phyloP scores from a whole-genome alignment of 2,329 filamentous ascomycete genomes.

The Dryadomyces quercus-mongolicae region DNA sequence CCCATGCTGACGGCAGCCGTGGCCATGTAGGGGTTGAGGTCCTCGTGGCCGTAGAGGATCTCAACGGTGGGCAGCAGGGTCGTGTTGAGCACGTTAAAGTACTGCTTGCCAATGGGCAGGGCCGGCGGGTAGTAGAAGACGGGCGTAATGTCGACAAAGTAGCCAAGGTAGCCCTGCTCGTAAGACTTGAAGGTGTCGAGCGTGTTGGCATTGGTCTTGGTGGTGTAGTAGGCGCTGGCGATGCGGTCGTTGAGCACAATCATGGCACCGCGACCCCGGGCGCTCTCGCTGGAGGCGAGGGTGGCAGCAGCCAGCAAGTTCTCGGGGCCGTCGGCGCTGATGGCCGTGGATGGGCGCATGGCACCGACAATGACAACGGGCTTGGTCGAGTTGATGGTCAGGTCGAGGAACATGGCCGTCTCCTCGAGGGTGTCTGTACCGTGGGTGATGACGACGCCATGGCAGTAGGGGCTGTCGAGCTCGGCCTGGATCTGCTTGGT shows the following conservation, averaged over 20 bases:
- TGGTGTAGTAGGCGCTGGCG: constrained; percentile 42
- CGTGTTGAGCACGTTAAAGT: constrained; percentile 26
- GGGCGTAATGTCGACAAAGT: constrained; percentile 44
- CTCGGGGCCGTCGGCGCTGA: constrained; percentile 48
- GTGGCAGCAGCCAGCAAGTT: constrained; percentile 50
- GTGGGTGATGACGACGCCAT: constrained; percentile 47
- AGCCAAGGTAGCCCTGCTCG: constrained; percentile 45
- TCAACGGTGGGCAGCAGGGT: constrained; percentile 38
- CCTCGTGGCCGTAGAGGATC: constrained; percentile 43
- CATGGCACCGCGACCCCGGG: constrained; percentile 41
- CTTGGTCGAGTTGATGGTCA: constrained; percentile 43
- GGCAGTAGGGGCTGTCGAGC: constrained; percentile 18
- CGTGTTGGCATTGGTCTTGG: constrained; percentile 51
- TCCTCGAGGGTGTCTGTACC: constrained; percentile 56
- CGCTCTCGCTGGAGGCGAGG: constrained; percentile 34
- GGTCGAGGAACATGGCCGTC: constrained; percentile 49
- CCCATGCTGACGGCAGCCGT: constrained; percentile 26
- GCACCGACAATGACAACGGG: constrained; percentile 48
- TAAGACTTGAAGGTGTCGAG: constrained; percentile 48
- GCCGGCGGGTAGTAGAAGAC: constrained; percentile 47
- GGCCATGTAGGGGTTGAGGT: constrained; percentile 34
- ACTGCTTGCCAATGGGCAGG: constrained; percentile 31
- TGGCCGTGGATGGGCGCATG: constrained; percentile 50
- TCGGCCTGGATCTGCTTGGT: constrained; percentile 34
- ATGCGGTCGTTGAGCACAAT: constrained; percentile 52